Evolutionary conservation across 768 basidiomycete genomes (phyloP).

Genomic region (Trametes villosa): DNA sequence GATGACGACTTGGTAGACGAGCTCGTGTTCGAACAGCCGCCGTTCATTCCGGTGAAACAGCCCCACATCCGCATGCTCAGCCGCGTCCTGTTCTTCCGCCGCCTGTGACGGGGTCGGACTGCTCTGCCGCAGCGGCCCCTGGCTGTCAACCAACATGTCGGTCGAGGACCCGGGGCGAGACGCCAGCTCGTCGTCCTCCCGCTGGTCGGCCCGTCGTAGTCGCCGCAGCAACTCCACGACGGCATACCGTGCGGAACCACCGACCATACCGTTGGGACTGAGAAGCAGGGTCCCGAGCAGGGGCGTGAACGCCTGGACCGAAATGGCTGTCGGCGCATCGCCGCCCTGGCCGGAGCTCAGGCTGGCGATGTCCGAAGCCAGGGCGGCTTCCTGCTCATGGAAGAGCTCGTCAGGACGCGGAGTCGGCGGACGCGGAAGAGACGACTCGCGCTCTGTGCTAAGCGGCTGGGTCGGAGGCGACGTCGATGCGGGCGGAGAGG

Average conservation of each 20-base stretch:
- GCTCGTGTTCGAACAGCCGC: conserved; percentile 74
- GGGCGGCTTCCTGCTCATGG: not conserved
- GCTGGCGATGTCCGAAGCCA: conserved; percentile 55
- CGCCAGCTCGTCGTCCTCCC: conserved; percentile 19
- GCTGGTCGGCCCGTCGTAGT: conserved; percentile 63
- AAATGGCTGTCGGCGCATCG: conserved; percentile 49
- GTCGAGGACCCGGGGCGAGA: not conserved
- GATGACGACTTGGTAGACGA: conserved; percentile 85
- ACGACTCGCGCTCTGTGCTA: not conserved
- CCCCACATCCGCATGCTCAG: conserved; percentile 40
- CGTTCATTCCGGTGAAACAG: conserved; percentile 61
- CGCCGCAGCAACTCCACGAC: conserved; percentile 79
- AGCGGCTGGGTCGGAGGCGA: conserved; percentile 1
- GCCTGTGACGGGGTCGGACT: conserved; percentile 19
- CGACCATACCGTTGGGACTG: conserved; percentile 74
- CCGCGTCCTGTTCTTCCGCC: conserved; percentile 31
- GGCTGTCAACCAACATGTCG: not conserved
- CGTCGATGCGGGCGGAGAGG: conserved; percentile 16
- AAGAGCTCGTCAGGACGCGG: conserved; percentile 1
- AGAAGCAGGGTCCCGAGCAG: conserved; percentile 88
- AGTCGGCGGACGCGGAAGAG: conserved; percentile 3
- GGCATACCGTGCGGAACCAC: conserved; percentile 71
- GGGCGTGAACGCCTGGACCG: conserved; percentile 88
- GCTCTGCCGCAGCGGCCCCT: not conserved
- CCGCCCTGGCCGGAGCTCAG: not conserved